Conservation (phyloP, 306 rosid species). For the Dryas alaskensis region DNA sequence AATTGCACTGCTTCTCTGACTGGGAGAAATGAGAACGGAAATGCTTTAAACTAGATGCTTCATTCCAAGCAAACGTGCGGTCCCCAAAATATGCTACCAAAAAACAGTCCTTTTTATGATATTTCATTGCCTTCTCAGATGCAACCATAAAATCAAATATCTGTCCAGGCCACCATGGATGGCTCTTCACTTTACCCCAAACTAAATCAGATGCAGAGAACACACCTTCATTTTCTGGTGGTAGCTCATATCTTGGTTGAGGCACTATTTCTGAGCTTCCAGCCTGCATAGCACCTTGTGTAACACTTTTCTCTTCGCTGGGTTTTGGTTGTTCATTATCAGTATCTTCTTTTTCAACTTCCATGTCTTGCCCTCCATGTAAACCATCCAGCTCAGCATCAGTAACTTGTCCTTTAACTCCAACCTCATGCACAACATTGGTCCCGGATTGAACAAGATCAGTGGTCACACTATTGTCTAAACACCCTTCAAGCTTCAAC, state of each 20-base stretch:
- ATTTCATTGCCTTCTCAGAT: conserved; percentile 83
- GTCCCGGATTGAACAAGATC: conserved; percentile 28
- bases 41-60: conserved; percentile 68
- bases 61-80: conserved; percentile 95
- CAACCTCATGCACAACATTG: conserved; percentile 24
- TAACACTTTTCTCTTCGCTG: conserved; percentile 32
- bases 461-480: conserved; percentile 15
- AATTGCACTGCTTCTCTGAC: conserved; percentile 63
- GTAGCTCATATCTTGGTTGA: conserved; percentile 52
- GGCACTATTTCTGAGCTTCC: conserved; percentile 30
- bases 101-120: conserved; percentile 75
- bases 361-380: conserved; percentile 49
- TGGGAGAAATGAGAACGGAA: conserved; percentile 63
- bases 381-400: conserved; percentile 37
- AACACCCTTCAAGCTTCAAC: not conserved
- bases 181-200: conserved; percentile 98
- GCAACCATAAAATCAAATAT: conserved; percentile 80
- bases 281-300: conserved; percentile 25
- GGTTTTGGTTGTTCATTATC: conserved; percentile 32
- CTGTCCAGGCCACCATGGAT: conserved; percentile 99
- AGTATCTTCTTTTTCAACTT: conserved; percentile 35
- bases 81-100: conserved; percentile 98
- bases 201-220: conserved; percentile 79
- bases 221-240: conserved; percentile 57
- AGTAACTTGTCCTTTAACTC: conserved; percentile 33